These are phyloP conservation scores for Glutinoglossum americanum DNA, from an alignment of 495 filamentous ascomycete species.

Conservation along the genomic window DNA sequence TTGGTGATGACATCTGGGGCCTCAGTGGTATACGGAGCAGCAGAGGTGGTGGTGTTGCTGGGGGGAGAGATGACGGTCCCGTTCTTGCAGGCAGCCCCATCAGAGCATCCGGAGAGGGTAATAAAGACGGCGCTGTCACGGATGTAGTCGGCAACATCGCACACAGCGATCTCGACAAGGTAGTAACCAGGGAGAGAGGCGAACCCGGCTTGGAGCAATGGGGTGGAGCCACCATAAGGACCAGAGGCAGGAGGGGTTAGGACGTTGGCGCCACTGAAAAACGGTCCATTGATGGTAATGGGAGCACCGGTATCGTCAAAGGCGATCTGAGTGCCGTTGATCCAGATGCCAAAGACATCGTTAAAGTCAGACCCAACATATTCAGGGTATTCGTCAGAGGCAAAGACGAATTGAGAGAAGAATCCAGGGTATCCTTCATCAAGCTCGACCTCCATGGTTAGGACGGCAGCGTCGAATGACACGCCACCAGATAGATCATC, in stretches of 20 bases:
- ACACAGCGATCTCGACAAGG: constrained; percentile 11
- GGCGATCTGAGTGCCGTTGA: constrained; percentile 11
- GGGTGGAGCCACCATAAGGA: constrained; percentile 9
- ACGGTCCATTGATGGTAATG: constrained; percentile 7
- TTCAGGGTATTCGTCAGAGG: constrained; percentile 12
- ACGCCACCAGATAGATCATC: constrained; percentile 2
- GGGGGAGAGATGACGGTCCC: constrained; percentile 3
- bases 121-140: constrained; percentile 11
- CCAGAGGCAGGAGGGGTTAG: constrained; percentile 10
- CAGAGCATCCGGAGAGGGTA: constrained; percentile 7
- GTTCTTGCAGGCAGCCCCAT: constrained; percentile 5
- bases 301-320: constrained; percentile 3
- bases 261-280: constrained; percentile 7
- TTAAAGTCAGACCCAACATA: constrained; percentile 10
- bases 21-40: neutral
- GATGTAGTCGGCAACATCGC: constrained; percentile 8
- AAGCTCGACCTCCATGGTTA: constrained; percentile 10
- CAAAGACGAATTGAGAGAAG: constrained; percentile 9
- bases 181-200: constrained; percentile 4
- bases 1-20: neutral
- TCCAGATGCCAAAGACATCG: constrained; percentile 11
- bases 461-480: constrained; percentile 9
- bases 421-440: constrained; percentile 5
- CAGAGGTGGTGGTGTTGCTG: neutral
- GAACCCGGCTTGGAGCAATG: constrained; percentile 6